Evolutionary conservation across 495 filamentous ascomycete genomes (phyloP), one percentile per base, ranked within the genome.

Genomic region (Lasiosphaeria miniovina): DNA sequence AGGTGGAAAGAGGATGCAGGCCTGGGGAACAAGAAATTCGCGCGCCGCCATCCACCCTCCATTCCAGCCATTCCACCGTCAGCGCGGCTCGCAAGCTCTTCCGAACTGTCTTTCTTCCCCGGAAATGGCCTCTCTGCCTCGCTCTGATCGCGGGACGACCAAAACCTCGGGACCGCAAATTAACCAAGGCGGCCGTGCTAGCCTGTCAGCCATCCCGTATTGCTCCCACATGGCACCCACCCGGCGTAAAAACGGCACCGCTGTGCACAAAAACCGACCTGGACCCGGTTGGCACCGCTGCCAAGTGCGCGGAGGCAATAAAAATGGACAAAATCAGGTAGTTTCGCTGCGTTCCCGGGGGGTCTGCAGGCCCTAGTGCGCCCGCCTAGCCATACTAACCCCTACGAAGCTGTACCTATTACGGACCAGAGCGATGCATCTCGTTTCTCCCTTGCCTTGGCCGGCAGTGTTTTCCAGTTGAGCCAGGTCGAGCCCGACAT

Each of bases 31-130:
- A 24, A 24, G 24, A 24, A 24, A 24, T 24, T 24, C 24, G 43
- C 11, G 12, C 43, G 15, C 4, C 15, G 43, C 43, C 6, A 46
- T n/a, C 43, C 43, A 46, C 43, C 43, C 7, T 46, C 43, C 12
- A 46, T n/a, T 46, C 4, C 5, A 9, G 12, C 43, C 4, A 14
- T 46, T 46, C 12, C 43, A n/a, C 15, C 43, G 43, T 14, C 43
- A 46, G 24, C 24, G 43, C 43, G 43, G 43, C 43, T 7, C 43
- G 43, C 43, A 46, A 9, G 15, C 43, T 11, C 43, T 46, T 14
- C 43, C 43, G 43, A 46, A n/a, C 43, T 9, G 43, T 11, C 43
- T 46, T n/a, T 46, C 12, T 46, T 46, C 43, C 43, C 43, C 43
- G 43, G 43, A 46, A 46, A 9, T 46, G 4, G 8, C 1, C 43